Base-by-base conservation (phyloP, 805 yeast species). In the Metschnikowia drakensbergensis region DNA sequence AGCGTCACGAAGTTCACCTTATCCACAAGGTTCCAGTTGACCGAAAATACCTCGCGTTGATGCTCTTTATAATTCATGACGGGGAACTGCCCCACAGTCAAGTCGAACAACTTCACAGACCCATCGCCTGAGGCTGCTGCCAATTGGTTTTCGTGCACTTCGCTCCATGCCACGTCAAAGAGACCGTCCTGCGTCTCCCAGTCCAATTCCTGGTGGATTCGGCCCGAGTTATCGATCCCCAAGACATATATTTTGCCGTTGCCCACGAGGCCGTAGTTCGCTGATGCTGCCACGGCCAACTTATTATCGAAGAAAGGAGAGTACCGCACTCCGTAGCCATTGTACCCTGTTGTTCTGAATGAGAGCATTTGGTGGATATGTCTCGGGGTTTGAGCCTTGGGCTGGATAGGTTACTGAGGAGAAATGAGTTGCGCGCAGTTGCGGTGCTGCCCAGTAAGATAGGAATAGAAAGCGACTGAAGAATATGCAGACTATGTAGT, bases 171-270 rank as follows among this genome's bases (percentile, higher is more conserved):
- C 1, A 86, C 69, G 59, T 88, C 95, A 59, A 88, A 90, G 13
- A 91, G 71, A 5, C 97, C 96, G 67, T 92, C 99, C 65, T 92
- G 97, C 0, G 98, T 92, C 52, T 89, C 89, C 71, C 88, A 92
- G 11, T 77, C 64, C 4, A 75, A 67, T 40, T 80, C 81, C 35
- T 76, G 76, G 4, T 60, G 58, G 13, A 88, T 74, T n/a, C 55
- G 58, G 0, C 98, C 98, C 52, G 74, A 69, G 23, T 81, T 79
- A 45, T 76, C 79, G 41, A 92, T 86, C 42, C 81, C 82, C 25
- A 92, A 69, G 1, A 92, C 73, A 56, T 72, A 84, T 28, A 92
- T 70, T 56, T 88, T 77, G 5, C 99, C 99, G 65, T 92, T 92
- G 2, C 99, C 99, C 3, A 90, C 96, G 4, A 92, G 71, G 1